A percentile compares a stretch with the other conserved stretches of the same genome.
Conservation (phyloP, 2,329 filamentous ascomycete species). For the Verticillium tricorpus region DNA sequence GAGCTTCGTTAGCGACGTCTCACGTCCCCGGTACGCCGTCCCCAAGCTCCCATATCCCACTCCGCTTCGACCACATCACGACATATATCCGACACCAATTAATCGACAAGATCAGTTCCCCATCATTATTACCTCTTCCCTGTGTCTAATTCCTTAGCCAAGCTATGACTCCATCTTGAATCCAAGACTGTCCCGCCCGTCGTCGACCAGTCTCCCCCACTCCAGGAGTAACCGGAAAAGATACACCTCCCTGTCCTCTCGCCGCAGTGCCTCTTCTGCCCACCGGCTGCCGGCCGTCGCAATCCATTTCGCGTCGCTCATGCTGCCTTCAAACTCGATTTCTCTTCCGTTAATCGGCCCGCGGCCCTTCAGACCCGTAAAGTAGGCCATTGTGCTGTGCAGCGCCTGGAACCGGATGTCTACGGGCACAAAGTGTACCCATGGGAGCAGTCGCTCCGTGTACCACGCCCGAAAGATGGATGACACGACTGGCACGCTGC, state of each 20-base stretch:
- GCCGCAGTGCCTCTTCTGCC: slow-evolving; percentile 58
- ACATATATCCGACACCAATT: neutral
- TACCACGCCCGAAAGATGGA: slow-evolving; percentile 77
- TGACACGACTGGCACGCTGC: slow-evolving; percentile 64
- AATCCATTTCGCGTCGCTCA: slow-evolving; percentile 58
- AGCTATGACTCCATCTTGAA: slow-evolving; percentile 18
- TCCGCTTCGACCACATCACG: neutral
- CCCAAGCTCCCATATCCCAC: neutral
- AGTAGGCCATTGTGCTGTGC: slow-evolving; percentile 71
- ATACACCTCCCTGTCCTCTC: slow-evolving; percentile 77
- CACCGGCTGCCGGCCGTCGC: slow-evolving; percentile 61
- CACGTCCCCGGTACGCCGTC: neutral
- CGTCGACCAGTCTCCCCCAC: slow-evolving; percentile 68
- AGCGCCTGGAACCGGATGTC: slow-evolving; percentile 70
- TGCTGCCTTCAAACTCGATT: slow-evolving; percentile 42
- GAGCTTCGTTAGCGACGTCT: neutral
- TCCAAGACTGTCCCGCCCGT: slow-evolving; percentile 45
- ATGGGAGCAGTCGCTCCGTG: slow-evolving; percentile 67
- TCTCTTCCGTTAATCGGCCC: slow-evolving; percentile 38
- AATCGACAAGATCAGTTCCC: neutral
- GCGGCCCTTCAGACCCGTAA: slow-evolving; percentile 51
- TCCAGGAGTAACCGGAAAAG: slow-evolving; percentile 73
- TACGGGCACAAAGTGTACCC: slow-evolving; percentile 77
- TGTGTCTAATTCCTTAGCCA: neutral
- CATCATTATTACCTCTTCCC: neutral